Evolutionary conservation across 257 asterid species (phyloP), one percentile per base, ranked within the genome.

Genomic region (Coffea eugenioides): DNA sequence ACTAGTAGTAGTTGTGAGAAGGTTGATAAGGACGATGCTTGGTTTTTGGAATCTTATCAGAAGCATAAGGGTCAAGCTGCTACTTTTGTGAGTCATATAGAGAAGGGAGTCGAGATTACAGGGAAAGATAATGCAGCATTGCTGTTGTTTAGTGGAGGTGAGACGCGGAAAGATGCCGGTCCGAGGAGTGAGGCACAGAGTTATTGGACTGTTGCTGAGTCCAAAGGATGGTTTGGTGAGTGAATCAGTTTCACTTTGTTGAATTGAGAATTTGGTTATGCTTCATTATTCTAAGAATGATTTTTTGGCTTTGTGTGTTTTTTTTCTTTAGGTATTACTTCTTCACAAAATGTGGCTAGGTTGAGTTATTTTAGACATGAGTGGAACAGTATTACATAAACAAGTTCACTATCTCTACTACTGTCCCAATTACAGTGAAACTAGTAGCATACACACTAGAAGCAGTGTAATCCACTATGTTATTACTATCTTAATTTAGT

Each of bases 131-230:
- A 88, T 79, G 86, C 79, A 25, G 89, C 99, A 14, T 80, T 93
- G 90, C 92, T 95, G 48, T 81, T 95, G 88, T 95, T 95, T 69
- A 95, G 99, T 75, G 99, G 99, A 61, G 99, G 99, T 11, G 99
- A 95, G 93, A 95, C 99, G 0, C 81, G 99, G 82, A 95, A 92
- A 86, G 96, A 92, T 81, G 98, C 97, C 1, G 98, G 98, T 12
- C 99, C 99, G 0, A 83, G 96, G 51, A 95, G 99, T 34, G 99
- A 95, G 81, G 97, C 99, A 45, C 98, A 95, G 89, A 93, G 99
- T 84, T 95, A 95, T 79, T 95, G 98, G 98, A 72, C 23, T 54
- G 99, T 91, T 75, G 99, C 99, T 8, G 99, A 95, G 84, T 81
- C 97, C 31, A 92, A 90, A 87, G 88, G 87, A 80, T 95, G 99